These are phyloP conservation scores for Nakazawaea siamensis DNA, from an alignment of 805 yeast genomes.

Conservation along the genomic window DNA sequence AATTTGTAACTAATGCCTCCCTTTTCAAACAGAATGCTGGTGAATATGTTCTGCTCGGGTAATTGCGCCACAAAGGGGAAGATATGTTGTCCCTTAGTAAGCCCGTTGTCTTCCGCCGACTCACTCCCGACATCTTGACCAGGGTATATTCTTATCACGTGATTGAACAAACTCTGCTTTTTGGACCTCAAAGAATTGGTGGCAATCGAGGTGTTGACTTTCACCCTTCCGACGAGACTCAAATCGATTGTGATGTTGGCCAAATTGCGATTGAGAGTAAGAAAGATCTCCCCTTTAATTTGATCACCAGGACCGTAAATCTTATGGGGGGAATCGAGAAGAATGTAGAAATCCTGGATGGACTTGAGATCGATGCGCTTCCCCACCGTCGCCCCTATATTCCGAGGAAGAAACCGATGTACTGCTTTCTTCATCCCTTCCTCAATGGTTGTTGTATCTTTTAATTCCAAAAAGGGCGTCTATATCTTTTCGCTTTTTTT, in stretches of 20 bases:
- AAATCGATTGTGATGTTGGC: constrained; percentile 46
- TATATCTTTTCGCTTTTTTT: too few species aligned
- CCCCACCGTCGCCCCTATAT: constrained; percentile 6
- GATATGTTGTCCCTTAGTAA: constrained; percentile 78
- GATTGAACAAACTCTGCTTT: constrained; percentile 46
- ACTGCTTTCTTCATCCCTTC: constrained; percentile 11
- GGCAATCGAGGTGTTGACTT: constrained; percentile 39
- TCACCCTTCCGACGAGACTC: constrained; percentile 48
- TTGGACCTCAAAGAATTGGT: constrained; percentile 46
- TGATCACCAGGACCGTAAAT: constrained; percentile 76
- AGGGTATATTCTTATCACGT: constrained; percentile 54
- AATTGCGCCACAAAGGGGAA: constrained; percentile 80
- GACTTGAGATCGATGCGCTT: constrained; percentile 29
- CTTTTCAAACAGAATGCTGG: constrained; percentile 74
- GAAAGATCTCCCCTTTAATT: constrained; percentile 53
- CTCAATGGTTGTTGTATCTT: too few species aligned
- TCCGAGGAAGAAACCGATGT: constrained; percentile 7
- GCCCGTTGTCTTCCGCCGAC: constrained; percentile 25
- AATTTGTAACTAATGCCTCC: constrained; percentile 72
- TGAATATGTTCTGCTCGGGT: constrained; percentile 66
- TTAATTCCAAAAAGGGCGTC: too few species aligned
- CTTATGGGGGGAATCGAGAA: constrained; percentile 67
- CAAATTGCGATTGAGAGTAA: constrained; percentile 47
- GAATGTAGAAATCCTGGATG: constrained; percentile 60
- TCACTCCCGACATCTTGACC: constrained; percentile 12